Evolutionary conservation across 805 yeast species (phyloP), one percentile per base, ranked within the genome.

Genomic region (Lachancea dasiensis): DNA sequence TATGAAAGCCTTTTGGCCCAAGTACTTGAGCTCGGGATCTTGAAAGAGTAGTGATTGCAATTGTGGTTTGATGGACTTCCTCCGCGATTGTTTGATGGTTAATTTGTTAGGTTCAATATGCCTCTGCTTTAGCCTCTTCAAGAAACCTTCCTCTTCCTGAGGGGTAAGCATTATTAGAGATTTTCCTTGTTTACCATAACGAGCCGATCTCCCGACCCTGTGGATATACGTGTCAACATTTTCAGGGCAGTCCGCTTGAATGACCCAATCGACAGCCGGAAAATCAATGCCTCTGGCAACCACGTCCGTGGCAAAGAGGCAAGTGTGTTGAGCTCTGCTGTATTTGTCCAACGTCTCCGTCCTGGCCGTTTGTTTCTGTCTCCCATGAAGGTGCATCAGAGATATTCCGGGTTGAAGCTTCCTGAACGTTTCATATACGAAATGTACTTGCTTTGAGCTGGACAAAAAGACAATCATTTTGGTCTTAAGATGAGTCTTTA

Each of bases 1-100:
- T 29, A 89, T 84, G 52, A 92, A 92, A 6, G 97, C 96, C 58
- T 90, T 85, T 65, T 92, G 98, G 1, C 92, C 98, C 52, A 92
- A 67, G 56, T 92, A 90, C 61, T 92, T 92, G 46, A 92, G 65
- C 50, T 85, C 86, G 0, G 97, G 95, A 50, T 83, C 90, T 58
- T 86, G 75, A 74, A 92, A 92, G 58, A 96, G 80, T 41, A 89
- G 67, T 1, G 92, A 83, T 61, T 92, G 97, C 46, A 92, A 66
- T 55, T 90, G 95, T 7, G 84, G 77, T 52, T 77, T 73, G 42
- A 92, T 86, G 11, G 83, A 71, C 58, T 79, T 82, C 51, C 69
- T 69, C 59, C 78, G 85, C 26, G 84, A 69, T 39, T 73, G 81
- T 52, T 83, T 81, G 46, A 92, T 81, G 39, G 77, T 85, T 60